phyloP scores from a whole-genome alignment of 306 rosid genomes.

The Rubus idaeus region DNA sequence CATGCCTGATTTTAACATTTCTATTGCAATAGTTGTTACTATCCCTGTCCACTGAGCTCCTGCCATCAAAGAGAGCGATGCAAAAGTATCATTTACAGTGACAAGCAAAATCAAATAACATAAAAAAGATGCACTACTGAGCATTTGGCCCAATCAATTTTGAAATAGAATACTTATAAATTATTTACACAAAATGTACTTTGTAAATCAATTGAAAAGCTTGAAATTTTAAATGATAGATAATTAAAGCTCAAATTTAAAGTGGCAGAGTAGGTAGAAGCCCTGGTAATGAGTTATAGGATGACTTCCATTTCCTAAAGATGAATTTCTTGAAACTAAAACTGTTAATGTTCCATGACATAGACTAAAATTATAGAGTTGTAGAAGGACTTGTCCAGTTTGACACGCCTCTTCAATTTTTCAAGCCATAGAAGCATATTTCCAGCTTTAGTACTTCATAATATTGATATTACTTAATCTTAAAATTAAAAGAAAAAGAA shows the following conservation, averaged over 20 bases:
- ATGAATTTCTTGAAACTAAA: not conserved
- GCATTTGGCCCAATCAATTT: not conserved
- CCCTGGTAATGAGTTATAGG: not conserved
- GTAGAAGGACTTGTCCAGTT: not conserved
- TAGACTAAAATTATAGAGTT: not conserved
- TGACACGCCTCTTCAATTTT: not conserved
- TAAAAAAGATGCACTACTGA: not conserved
- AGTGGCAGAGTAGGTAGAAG: not conserved
- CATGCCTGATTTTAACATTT: constrained; percentile 97
- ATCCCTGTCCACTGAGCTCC: constrained; percentile 99
- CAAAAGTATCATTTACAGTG: not conserved
- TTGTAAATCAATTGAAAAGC: not conserved
- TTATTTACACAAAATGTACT: not conserved
- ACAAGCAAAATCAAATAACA: not conserved
- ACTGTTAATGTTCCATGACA: not conserved
- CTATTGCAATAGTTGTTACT: constrained; percentile 91
- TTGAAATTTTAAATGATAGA: not conserved
- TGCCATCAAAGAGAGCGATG: constrained; percentile 23
- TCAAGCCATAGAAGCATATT: not conserved
- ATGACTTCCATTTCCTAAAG: not conserved
- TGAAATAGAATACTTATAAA: not conserved
- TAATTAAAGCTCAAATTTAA: not conserved
- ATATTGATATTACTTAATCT: not conserved
- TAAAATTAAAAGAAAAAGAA: not conserved
- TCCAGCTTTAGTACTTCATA: not conserved